phyloP scores from a whole-genome alignment of 805 yeast genomes.

The Ogataea kodamae region DNA sequence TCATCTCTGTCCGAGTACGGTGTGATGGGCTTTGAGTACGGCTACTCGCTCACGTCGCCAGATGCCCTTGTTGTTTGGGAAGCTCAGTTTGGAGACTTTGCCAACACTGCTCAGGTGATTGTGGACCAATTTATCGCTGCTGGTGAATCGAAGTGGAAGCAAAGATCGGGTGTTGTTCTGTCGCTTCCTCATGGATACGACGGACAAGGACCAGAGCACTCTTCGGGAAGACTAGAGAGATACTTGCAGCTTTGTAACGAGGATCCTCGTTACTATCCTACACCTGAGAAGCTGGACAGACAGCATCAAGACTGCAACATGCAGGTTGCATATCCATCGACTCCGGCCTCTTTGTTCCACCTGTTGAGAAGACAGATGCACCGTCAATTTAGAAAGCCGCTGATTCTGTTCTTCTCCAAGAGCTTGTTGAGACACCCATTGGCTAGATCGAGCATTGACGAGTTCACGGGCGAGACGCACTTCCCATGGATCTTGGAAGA shows the following conservation, averaged over 20 bases:
- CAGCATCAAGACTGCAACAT: constrained; percentile 99
- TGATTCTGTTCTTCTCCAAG: constrained; percentile 86
- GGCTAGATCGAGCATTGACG: constrained; percentile 80
- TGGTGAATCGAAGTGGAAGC: constrained; percentile 98
- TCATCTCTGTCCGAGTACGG: constrained; percentile 98
- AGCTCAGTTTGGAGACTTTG: constrained; percentile 99
- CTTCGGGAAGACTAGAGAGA: constrained; percentile 96
- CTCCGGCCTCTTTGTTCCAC: constrained; percentile 96
- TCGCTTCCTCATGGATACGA: constrained; percentile 99
- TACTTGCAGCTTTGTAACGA: constrained; percentile 94
- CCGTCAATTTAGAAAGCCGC: constrained; percentile 95
- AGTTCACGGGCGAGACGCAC: constrained; percentile 86
- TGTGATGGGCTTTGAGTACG: constrained; percentile 98
- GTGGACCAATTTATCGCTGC: constrained; percentile 94
- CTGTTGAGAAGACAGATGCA: constrained; percentile 98
- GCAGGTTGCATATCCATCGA: constrained; percentile 97
- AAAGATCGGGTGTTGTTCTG: constrained; percentile 93
- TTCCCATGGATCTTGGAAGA: constrained; percentile 98
- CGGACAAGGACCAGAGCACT: constrained; percentile 99
- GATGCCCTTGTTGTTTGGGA: constrained; percentile 98
- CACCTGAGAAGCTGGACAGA: constrained; percentile 81
- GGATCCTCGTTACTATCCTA: constrained; percentile 92
- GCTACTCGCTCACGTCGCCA: constrained; percentile 96
- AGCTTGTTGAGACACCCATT: constrained; percentile 94
- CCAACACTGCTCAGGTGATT: constrained; percentile 98